Evolutionary conservation across 2,329 filamentous ascomycete species (phyloP).

Genomic region (Fusarium brevicatenulatum): DNA sequence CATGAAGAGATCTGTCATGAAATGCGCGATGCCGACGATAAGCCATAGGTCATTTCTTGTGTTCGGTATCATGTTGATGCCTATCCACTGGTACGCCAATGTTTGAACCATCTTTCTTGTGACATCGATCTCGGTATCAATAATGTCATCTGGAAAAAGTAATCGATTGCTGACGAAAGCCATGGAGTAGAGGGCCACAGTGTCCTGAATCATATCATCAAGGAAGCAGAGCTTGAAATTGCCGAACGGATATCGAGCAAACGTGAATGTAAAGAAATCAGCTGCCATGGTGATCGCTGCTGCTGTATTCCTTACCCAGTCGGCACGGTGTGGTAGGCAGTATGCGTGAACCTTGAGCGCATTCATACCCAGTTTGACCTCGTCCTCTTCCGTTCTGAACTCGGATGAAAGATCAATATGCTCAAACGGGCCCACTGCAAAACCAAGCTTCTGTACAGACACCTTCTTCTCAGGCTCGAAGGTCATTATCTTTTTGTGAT

Average conservation of each 20-base stretch:
- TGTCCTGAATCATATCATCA: slow-evolving; percentile 84
- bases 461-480: slow-evolving; percentile 82
- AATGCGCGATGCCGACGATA: slow-evolving; percentile 88
- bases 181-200: slow-evolving; percentile 81
- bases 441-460: slow-evolving; percentile 89
- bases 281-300: slow-evolving; percentile 85
- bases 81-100: slow-evolving; percentile 92
- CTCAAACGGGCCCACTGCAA: slow-evolving; percentile 94
- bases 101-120: slow-evolving; percentile 85
- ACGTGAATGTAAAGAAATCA: slow-evolving; percentile 90
- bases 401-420: slow-evolving; percentile 86
- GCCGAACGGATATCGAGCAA: slow-evolving; percentile 89
- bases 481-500: slow-evolving; percentile 85
- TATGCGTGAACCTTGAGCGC: slow-evolving; percentile 91
- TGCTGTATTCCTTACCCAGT: slow-evolving; percentile 88
- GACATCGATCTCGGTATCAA: slow-evolving; percentile 85
- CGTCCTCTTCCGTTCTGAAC: slow-evolving; percentile 89
- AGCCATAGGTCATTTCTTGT: slow-evolving; percentile 87
- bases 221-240: slow-evolving; percentile 95
- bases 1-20: slow-evolving; percentile 95
- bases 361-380: slow-evolving; percentile 88
- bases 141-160: slow-evolving; percentile 84
- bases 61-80: slow-evolving; percentile 89
- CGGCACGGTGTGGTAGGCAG: slow-evolving; percentile 83
- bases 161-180: slow-evolving; percentile 88